Evolutionary conservation across 257 asterid species (phyloP).

Genomic region (Vinca minor): DNA sequence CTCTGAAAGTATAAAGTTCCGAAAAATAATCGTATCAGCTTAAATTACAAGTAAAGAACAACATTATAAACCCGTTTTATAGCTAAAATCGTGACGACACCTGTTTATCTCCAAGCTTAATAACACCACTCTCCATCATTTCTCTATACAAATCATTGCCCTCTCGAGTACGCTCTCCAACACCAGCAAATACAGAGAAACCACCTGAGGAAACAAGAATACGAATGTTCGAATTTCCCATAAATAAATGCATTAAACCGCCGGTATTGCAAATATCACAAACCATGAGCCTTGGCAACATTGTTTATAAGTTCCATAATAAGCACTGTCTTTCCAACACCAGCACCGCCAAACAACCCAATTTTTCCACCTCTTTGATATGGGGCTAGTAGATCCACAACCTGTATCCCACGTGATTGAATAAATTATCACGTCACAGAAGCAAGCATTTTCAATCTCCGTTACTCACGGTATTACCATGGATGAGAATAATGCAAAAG

Average conservation of each 20-base stretch:
- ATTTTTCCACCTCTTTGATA: constrained; percentile 97
- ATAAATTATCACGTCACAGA: neutral
- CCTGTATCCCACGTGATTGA: constrained; percentile 25
- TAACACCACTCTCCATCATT: constrained; percentile 99
- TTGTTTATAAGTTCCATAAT: constrained; percentile 91
- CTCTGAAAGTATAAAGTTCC: constrained; percentile 27
- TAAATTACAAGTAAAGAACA: neutral
- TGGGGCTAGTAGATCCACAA: constrained; percentile 91
- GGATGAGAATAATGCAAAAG: neutral
- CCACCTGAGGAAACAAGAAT: constrained; percentile 52
- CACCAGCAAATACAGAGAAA: constrained; percentile 98
- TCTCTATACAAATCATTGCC: constrained; percentile 92
- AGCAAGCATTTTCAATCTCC: neutral
- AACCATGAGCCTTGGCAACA: constrained; percentile 93
- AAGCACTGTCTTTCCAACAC: constrained; percentile 91
- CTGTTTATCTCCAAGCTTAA: constrained; percentile 77
- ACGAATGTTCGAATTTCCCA: neutral
- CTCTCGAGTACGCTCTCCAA: constrained; percentile 96
- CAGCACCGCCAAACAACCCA: constrained; percentile 97
- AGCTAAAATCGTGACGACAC: constrained; percentile 21
- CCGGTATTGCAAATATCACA: constrained; percentile 15
- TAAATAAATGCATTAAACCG: neutral
- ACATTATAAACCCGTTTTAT: neutral
- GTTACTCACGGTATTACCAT: neutral
- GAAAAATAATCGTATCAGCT: neutral